Evolutionary conservation across 768 basidiomycete species (phyloP).

Genomic region (Boletus rubropictus): DNA sequence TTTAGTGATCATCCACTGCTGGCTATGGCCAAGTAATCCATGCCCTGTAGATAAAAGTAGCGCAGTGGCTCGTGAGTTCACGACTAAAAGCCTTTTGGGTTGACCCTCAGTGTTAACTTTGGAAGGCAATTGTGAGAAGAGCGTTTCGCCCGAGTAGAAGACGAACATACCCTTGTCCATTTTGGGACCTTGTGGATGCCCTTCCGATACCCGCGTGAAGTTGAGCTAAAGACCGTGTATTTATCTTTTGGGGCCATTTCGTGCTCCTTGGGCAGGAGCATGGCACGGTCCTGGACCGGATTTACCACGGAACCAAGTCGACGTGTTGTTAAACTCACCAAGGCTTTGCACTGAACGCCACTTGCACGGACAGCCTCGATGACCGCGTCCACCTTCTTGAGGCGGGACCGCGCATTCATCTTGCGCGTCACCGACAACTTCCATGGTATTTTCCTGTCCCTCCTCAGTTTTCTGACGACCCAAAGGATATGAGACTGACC

Average conservation of each 20-base stretch:
- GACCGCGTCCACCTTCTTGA: constrained; percentile 90
- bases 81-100: constrained; percentile 91
- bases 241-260: constrained; percentile 94
- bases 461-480: not conserved
- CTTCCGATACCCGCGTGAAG: constrained; percentile 75
- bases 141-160: not conserved
- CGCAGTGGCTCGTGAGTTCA: constrained; percentile 31
- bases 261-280: constrained; percentile 85
- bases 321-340: constrained; percentile 48
- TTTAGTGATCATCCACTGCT: constrained; percentile 36
- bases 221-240: constrained; percentile 83
- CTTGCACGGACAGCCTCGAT: constrained; percentile 82
- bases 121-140: constrained; percentile 7
- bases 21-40: not conserved
- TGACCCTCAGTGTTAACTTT: constrained; percentile 79
- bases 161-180: constrained; percentile 75
- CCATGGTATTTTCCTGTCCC: constrained; percentile 87
- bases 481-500: constrained; percentile 41
- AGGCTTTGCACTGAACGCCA: constrained; percentile 68
- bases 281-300: constrained; percentile 53
- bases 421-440: constrained; percentile 87
- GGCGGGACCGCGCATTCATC: constrained; percentile 80
- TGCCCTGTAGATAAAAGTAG: constrained; percentile 10
- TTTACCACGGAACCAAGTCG: not conserved
- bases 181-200: constrained; percentile 98